Evolutionary conservation across 805 yeast genomes (phyloP), one percentile per base, ranked within the genome.

Genomic region (Kazachstania kunashirensis): DNA sequence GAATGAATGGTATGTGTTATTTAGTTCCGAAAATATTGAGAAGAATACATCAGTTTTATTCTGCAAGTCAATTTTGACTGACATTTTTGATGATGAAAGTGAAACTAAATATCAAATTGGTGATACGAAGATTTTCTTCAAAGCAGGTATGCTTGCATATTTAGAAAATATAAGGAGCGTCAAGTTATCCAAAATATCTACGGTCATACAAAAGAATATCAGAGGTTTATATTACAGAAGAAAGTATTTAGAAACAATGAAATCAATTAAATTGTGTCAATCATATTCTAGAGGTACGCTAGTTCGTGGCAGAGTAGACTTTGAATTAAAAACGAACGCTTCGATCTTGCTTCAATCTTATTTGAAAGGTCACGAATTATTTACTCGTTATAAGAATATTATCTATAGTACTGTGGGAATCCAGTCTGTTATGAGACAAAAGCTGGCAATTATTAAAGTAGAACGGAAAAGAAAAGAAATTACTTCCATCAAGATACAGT

Each of bases 131-230:
- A 84, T 89, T 39, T 89, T 89, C 65, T 84, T 89, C 67, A 81
- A 94, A 54, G 96, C 97, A 19, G 97, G 98, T 55, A 82, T 89
- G 80, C 70, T 92, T 58, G 97, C 97, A 4, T 77, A 75, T 45
- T 70, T 89, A 50, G 98, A 89, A 62, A 84, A 84, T 46, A 61
- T 80, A 51, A 77, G 97, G 59, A 66, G 84, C 15, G 83, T 79
- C 43, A 83, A 84, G 50, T 71, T 86, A 41, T 71, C 71, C 50
- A 71, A 65, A 33, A 77, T 94, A 33, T 95, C 96, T 3, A 77
- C 77, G 7, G 64, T 80, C 61, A 79, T 89, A 45, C 97, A 92
- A 63, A 85, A 84, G 70, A 75, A 82, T 47, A 66, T 89, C 52
- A 74, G 83, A 53, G 81, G 75, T 55, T 62, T 69, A 19, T 65